A percentile compares a stretch with the other conserved stretches of the same genome.
Evolutionary conservation across 345 rosid genomes (phyloP).

Genomic region (Trapa bicornis): DNA sequence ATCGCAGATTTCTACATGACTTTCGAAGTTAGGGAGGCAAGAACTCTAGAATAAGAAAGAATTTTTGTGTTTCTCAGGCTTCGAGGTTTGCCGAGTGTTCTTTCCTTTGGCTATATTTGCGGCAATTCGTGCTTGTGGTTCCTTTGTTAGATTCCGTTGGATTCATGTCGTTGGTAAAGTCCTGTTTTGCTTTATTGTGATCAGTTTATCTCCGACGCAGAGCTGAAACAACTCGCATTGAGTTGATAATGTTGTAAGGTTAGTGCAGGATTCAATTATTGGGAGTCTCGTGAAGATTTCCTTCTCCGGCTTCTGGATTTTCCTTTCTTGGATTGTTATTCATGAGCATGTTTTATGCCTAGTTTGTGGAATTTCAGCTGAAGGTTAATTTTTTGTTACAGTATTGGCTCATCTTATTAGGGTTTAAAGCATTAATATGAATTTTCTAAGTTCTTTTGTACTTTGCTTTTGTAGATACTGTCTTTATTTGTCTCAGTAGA

Average conservation of each 20-base stretch:
- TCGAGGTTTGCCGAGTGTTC: no score
- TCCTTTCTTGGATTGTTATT: neutral
- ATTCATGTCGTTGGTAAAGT: constrained; percentile 19
- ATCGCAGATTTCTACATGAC: constrained; percentile 11
- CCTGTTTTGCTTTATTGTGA: constrained; percentile 28
- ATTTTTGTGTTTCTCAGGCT: neutral
- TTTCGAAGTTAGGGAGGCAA: constrained; percentile 6
- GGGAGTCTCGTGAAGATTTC: constrained; percentile 6
- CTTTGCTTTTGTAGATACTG: neutral
- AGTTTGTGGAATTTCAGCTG: neutral
- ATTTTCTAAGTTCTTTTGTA: neutral
- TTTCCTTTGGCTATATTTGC: neutral
- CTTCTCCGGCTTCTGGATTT: neutral
- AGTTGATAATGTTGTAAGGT: no score
- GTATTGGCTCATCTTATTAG: neutral
- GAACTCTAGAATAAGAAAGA: neutral
- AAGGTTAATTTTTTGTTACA: neutral
- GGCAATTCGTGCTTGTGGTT: neutral
- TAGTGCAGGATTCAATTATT: neutral
- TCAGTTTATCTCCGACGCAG: constrained; percentile 12
- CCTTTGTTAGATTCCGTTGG: constrained; percentile 10
- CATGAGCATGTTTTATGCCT: neutral
- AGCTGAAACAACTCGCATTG: neutral
- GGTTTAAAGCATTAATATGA: neutral
- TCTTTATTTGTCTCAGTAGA: neutral